Conservation (phyloP, 257 asterid species). For the Orobanche coerulescens region DNA sequence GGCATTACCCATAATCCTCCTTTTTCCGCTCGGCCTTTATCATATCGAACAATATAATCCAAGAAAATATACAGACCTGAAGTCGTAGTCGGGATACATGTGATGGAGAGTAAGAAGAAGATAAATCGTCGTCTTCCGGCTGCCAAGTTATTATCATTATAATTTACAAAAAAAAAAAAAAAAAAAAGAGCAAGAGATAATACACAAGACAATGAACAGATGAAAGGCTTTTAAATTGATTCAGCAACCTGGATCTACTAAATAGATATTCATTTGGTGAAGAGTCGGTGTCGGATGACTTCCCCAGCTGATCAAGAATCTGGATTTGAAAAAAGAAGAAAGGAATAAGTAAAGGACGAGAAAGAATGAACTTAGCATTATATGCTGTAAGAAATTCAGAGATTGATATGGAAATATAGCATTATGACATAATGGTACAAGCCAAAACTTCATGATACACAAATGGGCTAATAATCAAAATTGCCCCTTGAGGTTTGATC, state of each 20-base stretch:
- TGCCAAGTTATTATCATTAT: constrained; percentile 26
- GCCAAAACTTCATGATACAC: neutral
- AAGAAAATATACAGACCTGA: constrained; percentile 73
- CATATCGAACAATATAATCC: constrained; percentile 11
- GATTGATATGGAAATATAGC: too few relatives aligned
- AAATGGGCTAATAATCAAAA: neutral
- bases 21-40: constrained; percentile 24
- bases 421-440: constrained; percentile 2
- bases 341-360: neutral
- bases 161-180: neutral
- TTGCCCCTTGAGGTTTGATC: neutral
- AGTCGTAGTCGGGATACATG: constrained; percentile 88
- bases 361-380: too few relatives aligned
- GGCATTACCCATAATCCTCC: constrained; percentile 99
- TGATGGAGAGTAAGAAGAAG: constrained; percentile 89
- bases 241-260: constrained; percentile 69
- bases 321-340: constrained; percentile 25
- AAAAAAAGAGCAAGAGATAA: constrained; percentile 18
- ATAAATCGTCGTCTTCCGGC: constrained; percentile 90
- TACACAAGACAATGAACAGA: constrained; percentile 4
- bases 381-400: too few relatives aligned
- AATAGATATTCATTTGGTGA: constrained; percentile 72
- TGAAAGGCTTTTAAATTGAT: constrained; percentile 17
- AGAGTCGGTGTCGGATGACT: constrained; percentile 62
- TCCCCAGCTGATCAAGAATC: constrained; percentile 60